Evolutionary conservation across 2,329 filamentous ascomycete species (phyloP).

Genomic region (Cordyceps javanica): DNA sequence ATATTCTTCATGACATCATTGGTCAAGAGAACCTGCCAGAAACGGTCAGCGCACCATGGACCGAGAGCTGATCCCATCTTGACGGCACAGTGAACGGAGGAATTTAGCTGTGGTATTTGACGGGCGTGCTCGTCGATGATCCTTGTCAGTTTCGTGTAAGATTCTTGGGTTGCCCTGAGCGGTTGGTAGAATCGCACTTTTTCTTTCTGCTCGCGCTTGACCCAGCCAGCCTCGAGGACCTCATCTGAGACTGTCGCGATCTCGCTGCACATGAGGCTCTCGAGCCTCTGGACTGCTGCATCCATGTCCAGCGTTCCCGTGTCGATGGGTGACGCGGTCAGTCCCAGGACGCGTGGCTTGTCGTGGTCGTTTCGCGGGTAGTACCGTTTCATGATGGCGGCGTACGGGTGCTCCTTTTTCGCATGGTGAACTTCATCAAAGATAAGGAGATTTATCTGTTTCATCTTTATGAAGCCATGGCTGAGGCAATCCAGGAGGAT

Average conservation of each 20-base stretch:
- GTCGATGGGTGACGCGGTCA: constrained; percentile 95
- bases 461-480: constrained; percentile 73
- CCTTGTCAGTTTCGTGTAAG: constrained; percentile 59
- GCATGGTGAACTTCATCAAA: constrained; percentile 97
- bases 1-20: constrained; percentile 57
- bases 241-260: constrained; percentile 66
- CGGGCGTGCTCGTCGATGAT: constrained; percentile 43
- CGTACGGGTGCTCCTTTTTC: constrained; percentile 90
- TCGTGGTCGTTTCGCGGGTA: constrained; percentile 50
- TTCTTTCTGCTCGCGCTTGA: constrained; percentile 40
- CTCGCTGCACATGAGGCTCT: constrained; percentile 69
- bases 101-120: constrained; percentile 42
- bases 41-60: constrained; percentile 75
- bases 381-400: constrained; percentile 81
- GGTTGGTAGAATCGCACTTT: constrained; percentile 38
- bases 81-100: constrained; percentile 49
- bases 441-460: constrained; percentile 79
- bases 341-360: constrained; percentile 75
- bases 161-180: constrained; percentile 37
- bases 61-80: constrained; percentile 63
- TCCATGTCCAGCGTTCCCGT: constrained; percentile 63
- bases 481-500: constrained; percentile 74
- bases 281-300: constrained; percentile 65
- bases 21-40: constrained; percentile 66
- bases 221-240: constrained; percentile 20